Evolutionary conservation across 768 basidiomycete genomes (phyloP).

Genomic region (Lentinula guzmanii): DNA sequence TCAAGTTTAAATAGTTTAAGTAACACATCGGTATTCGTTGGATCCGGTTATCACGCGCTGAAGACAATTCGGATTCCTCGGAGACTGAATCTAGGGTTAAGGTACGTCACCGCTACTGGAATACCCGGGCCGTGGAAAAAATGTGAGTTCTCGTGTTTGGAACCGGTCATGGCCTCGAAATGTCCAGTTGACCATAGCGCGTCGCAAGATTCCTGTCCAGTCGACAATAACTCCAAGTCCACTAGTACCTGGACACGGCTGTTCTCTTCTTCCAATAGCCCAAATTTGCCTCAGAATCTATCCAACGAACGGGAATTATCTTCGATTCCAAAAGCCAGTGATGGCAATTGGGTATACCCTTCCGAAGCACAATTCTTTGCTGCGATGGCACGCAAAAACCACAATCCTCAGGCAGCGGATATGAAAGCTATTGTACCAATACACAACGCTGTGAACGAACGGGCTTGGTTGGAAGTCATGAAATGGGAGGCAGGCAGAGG

Average conservation of each 20-base stretch:
- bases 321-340: constrained; percentile 73
- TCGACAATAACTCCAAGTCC: constrained; percentile 28
- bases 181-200: constrained; percentile 46
- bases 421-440: constrained; percentile 97
- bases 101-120: background rate
- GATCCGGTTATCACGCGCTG: background rate
- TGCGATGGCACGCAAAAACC: constrained; percentile 95
- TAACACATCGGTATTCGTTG: background rate
- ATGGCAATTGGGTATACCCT: constrained; percentile 93
- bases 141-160: background rate
- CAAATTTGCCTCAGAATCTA: constrained; percentile 29
- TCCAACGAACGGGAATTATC: constrained; percentile 77
- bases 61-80: background rate
- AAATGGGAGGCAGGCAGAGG: constrained; percentile 81
- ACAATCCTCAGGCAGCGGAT: constrained; percentile 79
- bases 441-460: constrained; percentile 98
- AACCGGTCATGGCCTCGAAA: constrained; percentile 19
- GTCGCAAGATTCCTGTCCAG: constrained; percentile 28
- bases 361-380: constrained; percentile 98
- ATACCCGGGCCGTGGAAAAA: background rate
- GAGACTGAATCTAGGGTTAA: background rate
- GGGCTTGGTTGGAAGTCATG: constrained; percentile 78
- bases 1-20: background rate
- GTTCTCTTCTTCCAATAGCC: constrained; percentile 22
- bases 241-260: constrained; percentile 38